phyloP scores from a whole-genome alignment of 2,329 filamentous ascomycete species.

The Fusarium acutatum region DNA sequence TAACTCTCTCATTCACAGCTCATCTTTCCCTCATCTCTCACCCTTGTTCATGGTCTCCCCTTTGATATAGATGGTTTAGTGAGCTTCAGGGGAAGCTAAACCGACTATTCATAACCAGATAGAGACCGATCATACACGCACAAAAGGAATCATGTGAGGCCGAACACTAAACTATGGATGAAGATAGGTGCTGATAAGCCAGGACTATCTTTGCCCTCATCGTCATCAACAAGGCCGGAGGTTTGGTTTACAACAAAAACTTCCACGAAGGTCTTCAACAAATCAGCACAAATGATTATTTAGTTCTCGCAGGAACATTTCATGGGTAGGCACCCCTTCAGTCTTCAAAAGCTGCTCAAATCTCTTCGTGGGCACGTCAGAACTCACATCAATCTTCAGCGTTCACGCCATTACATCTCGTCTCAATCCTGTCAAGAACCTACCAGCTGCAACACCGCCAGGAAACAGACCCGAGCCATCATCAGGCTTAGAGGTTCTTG shows the following conservation, averaged over 20 bases:
- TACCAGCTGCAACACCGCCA: slow-evolving; percentile 48
- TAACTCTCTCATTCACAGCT: slow-evolving; percentile 2
- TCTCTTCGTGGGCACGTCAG: slow-evolving; percentile 5
- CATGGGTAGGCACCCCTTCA: slow-evolving; percentile 71
- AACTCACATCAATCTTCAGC: slow-evolving; percentile 48
- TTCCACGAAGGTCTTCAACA: slow-evolving; percentile 89
- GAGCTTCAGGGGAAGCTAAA: slow-evolving; percentile 33
- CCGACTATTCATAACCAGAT: background rate
- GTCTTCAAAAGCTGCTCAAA: background rate
- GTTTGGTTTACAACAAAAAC: slow-evolving; percentile 93
- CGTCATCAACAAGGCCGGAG: slow-evolving; percentile 98
- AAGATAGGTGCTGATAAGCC: slow-evolving; percentile 5
- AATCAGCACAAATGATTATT: slow-evolving; percentile 93
- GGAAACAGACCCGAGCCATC: slow-evolving; percentile 67
- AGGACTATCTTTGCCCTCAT: slow-evolving; percentile 97
- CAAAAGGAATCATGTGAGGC: slow-evolving; percentile 28
- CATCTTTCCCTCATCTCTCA: slow-evolving; percentile 23
- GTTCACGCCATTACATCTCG: slow-evolving; percentile 75
- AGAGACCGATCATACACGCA: slow-evolving; percentile 7
- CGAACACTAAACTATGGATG: background rate
- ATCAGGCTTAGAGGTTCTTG: slow-evolving; percentile 89
- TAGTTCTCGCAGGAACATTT: slow-evolving; percentile 96
- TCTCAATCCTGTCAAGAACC: slow-evolving; percentile 62
- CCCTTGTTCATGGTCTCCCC: slow-evolving; percentile 32
- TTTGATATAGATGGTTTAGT: slow-evolving; percentile 31